Evolutionary conservation across 176 grass and related monocot genomes (phyloP), one percentile per base, ranked within the genome.

Genomic region (Carex scoparia): DNA sequence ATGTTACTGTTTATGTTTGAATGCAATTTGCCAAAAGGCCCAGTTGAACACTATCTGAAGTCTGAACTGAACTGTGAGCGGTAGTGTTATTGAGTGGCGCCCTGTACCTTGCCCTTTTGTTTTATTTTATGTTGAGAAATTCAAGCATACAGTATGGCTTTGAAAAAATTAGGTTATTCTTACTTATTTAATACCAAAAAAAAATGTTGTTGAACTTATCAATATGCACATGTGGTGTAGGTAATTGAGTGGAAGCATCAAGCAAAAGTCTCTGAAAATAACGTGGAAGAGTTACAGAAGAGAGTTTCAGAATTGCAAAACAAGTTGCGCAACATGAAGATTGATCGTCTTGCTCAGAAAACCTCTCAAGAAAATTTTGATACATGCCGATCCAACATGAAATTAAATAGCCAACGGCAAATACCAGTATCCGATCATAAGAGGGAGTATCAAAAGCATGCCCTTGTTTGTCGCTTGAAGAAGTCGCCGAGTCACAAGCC

Each of bases 401-500:
- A 79, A 79, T 65, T 60, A 64, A 81, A 44, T 71, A 90, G 74
- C 49, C 68, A 67, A 9, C 82, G 85, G 31, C 87, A 87, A 14
- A 69, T 69, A 7, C 42, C 64, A 78, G 13, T 87, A 3, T 81
- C 85, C 51, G 86, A 87, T 56, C 42, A 82, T 46, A 40, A 84
- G 58, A 91, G 87, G 79, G 92, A 94, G 86, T 90, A 89, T 68
- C 90, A 98, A 84, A 98, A 94, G 60, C 91, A 90, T 30, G 89
- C 90, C 59, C 86, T 94, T 9, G 90, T 91, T 80, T 91, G 92
- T 79, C 92, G 88, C 28, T 44, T 94, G 89, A 98, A 89, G 88
- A 85, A 86, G 40, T 87, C 89, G 13, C 92, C 93, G 10, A 86
- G 85, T 79, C 63, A 90, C 31, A 79, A 84, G 37, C 38, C 83